Evolutionary conservation across 2,329 filamentous ascomycete species (phyloP), one percentile per base, ranked within the genome.

Genomic region (Fonsecaea pedrosoi): DNA sequence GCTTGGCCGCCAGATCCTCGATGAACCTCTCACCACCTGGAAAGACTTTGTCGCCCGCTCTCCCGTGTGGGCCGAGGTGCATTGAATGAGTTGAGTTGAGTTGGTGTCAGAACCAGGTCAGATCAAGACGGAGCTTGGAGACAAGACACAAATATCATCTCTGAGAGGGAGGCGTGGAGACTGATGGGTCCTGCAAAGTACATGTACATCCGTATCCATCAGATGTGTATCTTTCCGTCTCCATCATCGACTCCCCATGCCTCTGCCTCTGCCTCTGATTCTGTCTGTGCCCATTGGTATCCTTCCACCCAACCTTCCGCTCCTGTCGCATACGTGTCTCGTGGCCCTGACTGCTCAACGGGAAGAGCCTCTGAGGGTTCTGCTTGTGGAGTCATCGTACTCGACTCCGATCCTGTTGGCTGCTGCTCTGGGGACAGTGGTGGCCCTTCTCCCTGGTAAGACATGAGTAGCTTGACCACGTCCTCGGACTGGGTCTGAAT

Each of bases 21-120:
- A 60, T 32, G 58, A 60, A 18, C 58, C 58, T 8, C 58, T 60
- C 21, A 60, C 58, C 5, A 60, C 40, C 21, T 60, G 58, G 58
- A 60, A 60, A 37, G 58, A 60, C 18, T 60, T 9, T 21, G 58
- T 60, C 21, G 58, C 58, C 12, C 45, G 48, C 6, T 18, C 58
- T n/a, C 58, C 58, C 30, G 58, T 37, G 25, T 60, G 40, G 40
- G 42, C 58, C 15, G 58, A 60, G 18, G 40, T 60, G 58, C 40
- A 60, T 53, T 60, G 48, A 53, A 15, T 34, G 8, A 7, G 25
- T 25, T 25, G 25, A 25, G 25, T 30, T 34, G 2, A 7, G 54
- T 35, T 13, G 25, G 30, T 48, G 13, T 48, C 18, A 12, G 13
- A 48, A 48, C 5, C 13, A 13, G 18, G 42, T 5, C 42, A 13